Base-by-base conservation (phyloP, 2,329 filamentous ascomycete genomes). In the Fusarium subtropicale region DNA sequence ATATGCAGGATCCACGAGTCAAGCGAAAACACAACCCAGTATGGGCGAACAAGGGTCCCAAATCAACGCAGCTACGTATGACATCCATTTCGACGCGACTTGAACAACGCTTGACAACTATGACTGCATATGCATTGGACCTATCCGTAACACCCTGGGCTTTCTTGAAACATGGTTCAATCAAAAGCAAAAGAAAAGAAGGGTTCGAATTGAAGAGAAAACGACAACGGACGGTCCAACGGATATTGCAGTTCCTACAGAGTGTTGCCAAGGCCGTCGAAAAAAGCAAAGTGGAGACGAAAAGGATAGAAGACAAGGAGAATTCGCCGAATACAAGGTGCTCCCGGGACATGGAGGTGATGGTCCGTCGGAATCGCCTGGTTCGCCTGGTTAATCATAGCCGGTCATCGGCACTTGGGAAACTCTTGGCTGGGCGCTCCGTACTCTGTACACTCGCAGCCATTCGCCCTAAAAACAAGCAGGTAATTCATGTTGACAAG, bases 1-100 rank as follows among this genome's bases (percentile, higher is more conserved):
- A 72, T 78, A 73, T 76, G 74, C 76, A 77, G 75, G 67, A 77
- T 73, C 75, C 75, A 76, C 74, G 76, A 78, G 77, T 78, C 76
- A 78, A 78, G 76, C 74, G 69, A 77, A 58, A 68, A 60, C 59
- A 56, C 38, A 56, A 66, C 70, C 68, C 61, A 51, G 54, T 66
- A 53, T 65, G 39, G 56, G 61, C 52, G 48, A 28, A 56, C 64
- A 48, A 54, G 62, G 47, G 60, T 53, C 54, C 45, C 58, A 42
- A 60, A 41, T 60, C 31, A 60, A 65, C 34, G 55, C 53, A 65
- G 58, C 50, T 42, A 63, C 56, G 44, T 42, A 63, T 58, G 44
- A 53, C 66, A 70, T 48, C 47, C 54, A 45, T 57, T 54, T 41
- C 24, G 31, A 20, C 47, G 24, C 24, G 38, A 64, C 48, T 52